Evolutionary conservation across 768 basidiomycete genomes (phyloP).

Genomic region (Imleria badia): DNA sequence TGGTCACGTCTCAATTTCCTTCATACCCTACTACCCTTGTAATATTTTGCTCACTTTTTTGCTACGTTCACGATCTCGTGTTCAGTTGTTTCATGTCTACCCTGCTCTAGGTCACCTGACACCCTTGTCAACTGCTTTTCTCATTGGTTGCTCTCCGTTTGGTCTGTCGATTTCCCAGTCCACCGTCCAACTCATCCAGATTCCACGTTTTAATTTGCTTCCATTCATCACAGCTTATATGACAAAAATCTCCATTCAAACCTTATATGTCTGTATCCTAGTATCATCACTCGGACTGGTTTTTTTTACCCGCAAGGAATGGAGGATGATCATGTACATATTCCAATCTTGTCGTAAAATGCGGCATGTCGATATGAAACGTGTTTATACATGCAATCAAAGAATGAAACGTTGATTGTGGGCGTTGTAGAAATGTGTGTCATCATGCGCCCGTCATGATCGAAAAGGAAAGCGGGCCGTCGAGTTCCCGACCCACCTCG

Average conservation of each 20-base stretch:
- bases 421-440: neutral
- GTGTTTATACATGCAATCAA: neutral
- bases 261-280: constrained; percentile 33
- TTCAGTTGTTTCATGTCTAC: constrained; percentile 24
- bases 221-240: constrained; percentile 21
- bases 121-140: constrained; percentile 16
- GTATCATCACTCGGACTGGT: constrained; percentile 17
- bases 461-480: constrained; percentile 5
- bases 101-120: constrained; percentile 22
- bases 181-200: neutral
- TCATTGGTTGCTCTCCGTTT: constrained; percentile 10
- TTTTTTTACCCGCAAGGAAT: constrained; percentile 25
- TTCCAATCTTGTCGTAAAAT: constrained; percentile 3
- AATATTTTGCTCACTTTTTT: constrained; percentile 15
- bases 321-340: constrained; percentile 30
- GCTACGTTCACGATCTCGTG: constrained; percentile 6
- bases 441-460: neutral
- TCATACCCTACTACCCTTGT: constrained; percentile 33
- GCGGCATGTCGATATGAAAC: neutral
- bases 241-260: constrained; percentile 26
- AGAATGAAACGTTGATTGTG: neutral
- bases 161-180: neutral
- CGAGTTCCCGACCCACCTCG: constrained; percentile 2
- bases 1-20: constrained; percentile 7
- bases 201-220: neutral